phyloP scores from a whole-genome alignment of 1,284 basidiomycete genomes.

The Moniliella sp. region DNA sequence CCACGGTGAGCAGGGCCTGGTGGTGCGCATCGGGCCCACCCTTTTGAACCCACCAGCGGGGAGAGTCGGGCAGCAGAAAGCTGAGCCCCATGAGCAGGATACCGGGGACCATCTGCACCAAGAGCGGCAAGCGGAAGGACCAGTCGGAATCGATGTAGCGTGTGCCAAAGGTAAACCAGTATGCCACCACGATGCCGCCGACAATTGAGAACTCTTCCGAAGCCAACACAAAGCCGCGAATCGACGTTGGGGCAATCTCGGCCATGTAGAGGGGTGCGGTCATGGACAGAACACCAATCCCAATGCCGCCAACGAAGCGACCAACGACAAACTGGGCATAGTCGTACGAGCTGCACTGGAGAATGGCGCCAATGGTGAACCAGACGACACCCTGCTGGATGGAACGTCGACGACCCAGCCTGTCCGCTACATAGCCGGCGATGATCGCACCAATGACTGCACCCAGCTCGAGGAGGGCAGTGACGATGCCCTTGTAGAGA shows the following conservation, averaged over 20 bases:
- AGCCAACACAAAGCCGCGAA: conserved; percentile 34
- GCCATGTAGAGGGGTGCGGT: conserved; percentile 34
- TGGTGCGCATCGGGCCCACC: no score
- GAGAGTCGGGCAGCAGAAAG: conserved; percentile 42
- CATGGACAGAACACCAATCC: conserved; percentile 33
- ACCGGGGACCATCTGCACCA: conserved; percentile 41
- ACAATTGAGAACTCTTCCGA: conserved; percentile 55
- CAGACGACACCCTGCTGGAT: conserved; percentile 40
- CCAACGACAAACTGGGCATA: conserved; percentile 26
- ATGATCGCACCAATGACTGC: conserved; percentile 49
- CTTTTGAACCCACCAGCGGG: conserved; percentile 44
- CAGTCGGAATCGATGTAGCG: conserved; percentile 20
- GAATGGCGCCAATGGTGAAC: conserved; percentile 33
- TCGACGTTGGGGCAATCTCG: conserved; percentile 35
- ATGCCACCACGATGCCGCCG: conserved; percentile 37
- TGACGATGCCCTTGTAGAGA: conserved; percentile 37
- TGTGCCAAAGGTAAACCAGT: conserved; percentile 11
- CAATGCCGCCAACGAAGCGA: conserved; percentile 34
- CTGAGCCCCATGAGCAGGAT: conserved; percentile 33
- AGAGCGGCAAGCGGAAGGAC: conserved; percentile 33
- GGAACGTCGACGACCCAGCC: conserved; percentile 3
- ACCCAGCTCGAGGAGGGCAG: conserved; percentile 54
- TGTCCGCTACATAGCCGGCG: conserved; percentile 39
- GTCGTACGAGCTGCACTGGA: conserved; percentile 17
- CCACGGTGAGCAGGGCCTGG: conserved; percentile 25